phyloP scores from a whole-genome alignment of 108 stramenopile species.

The Fragilariopsis cylindrus region DNA sequence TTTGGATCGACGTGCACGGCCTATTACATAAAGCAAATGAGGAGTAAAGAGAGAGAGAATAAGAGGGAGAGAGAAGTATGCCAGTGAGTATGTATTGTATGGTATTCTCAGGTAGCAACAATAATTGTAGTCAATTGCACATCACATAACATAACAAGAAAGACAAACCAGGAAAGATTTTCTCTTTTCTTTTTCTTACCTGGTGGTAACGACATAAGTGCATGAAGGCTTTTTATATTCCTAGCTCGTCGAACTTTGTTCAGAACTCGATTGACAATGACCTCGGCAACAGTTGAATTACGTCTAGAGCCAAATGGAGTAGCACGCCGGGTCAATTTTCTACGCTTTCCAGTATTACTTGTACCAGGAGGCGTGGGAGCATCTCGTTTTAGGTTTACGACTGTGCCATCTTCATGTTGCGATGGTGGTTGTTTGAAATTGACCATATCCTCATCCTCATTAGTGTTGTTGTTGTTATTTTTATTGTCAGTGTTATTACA shows the following conservation, averaged over 20 bases:
- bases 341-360: constrained; percentile 46
- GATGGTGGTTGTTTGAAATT: constrained; percentile 14
- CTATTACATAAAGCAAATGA: too few relatives aligned
- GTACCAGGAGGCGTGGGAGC: constrained; percentile 37
- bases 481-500: constrained; percentile 12
- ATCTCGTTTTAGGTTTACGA: constrained; percentile 37
- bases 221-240: constrained; percentile 77
- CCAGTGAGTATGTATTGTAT: too few relatives aligned
- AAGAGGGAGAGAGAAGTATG: too few relatives aligned
- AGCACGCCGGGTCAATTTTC: constrained; percentile 36
- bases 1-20: constrained; percentile 73
- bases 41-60: too few relatives aligned
- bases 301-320: constrained; percentile 32
- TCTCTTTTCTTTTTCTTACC: constrained; percentile 21
- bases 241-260: constrained; percentile 82
- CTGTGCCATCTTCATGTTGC: neutral
- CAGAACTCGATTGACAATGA: constrained; percentile 79
- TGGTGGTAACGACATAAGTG: constrained; percentile 77
- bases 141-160: too few relatives aligned
- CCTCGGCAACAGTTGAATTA: constrained; percentile 70
- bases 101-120: too few relatives aligned
- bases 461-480: constrained; percentile 14
- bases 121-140: too few relatives aligned
- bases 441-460: constrained; percentile 33
- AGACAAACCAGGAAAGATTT: too few relatives aligned